Base-by-base conservation (phyloP, 257 asterid genomes). In the Solanum sejunctum region DNA sequence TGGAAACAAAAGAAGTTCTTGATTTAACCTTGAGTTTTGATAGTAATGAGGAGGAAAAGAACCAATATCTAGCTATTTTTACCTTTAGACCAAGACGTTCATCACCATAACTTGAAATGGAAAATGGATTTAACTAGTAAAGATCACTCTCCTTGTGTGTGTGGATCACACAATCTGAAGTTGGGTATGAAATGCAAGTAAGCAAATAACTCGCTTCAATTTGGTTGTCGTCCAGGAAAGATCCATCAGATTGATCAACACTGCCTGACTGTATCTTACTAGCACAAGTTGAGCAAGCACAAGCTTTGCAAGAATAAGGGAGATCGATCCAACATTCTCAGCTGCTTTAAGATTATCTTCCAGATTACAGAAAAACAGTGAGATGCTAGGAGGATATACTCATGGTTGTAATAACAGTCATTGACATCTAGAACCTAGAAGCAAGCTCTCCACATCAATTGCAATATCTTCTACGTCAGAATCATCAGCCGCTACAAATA, bases 211-310 rank as follows among this genome's bases (percentile, higher is more conserved):
- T 97, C 13, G 89, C 86, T 6, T 86, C 43, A 43, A 91, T 84
- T 57, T 93, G 99, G 18, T 83, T 84, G 3, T 94, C 97, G 17
- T 89, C 94, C 13, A 93, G 96, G 77, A 93, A 95, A 26, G 97
- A 93, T 61, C 97, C 98, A 66, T 94, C 95, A 2, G 95, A 93
- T 67, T 91, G 98, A 88, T 93, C 97, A 3, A 94, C 97, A 5
- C 86, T 1, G 11, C 98, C 98, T 0, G 88, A 72, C 32, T 69
- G 87, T 21, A 92, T 21, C 86, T 93, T 90, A 85, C 98, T 98
- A 3, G 98, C 98, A 56, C 98, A 95, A 15, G 98, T 93, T 83
- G 98, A 95, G 93, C 98, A 95, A 1, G 98, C 97, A 3, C 98
- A 98, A 0, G 98, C 98, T 88, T 97, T 92, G 88, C 98, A 95